Base-by-base conservation (phyloP, 2,329 filamentous ascomycete genomes). In the Graphilbum fragrans region DNA sequence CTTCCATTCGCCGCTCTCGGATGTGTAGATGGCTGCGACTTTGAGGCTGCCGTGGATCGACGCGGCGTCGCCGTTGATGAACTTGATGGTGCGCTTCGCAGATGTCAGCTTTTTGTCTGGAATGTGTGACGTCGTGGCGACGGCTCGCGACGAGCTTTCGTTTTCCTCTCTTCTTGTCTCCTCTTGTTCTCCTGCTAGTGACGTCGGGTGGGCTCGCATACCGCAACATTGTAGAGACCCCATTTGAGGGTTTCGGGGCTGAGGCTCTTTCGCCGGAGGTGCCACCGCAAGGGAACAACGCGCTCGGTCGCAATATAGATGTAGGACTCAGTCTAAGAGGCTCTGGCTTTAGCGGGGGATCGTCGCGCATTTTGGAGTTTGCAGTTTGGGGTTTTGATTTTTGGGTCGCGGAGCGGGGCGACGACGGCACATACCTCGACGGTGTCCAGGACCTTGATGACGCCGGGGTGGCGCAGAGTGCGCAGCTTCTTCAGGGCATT, bases 1-100 rank as follows among this genome's bases (percentile, higher is more conserved):
- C 56, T 93, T 96, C 92, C 92, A 98, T 63, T 98, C 92, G 44
- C 92, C 92, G 55, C 92, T 95, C 57, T 96, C 90, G 46, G 86
- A 87, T 4, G 86, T 92, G 60, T 88, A 98, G 49, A 98, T 72
- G 0, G 90, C 94, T 1, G 84, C 83, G 18, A 85, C 82, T 47
- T 85, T 80, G 40, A 98, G 67, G 53, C 77, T 86, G 38, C 88
- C 92, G 54, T 98, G 92, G 39, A 98, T 83, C 0, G 88, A 95
- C 3, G 82, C 72, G 3, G 88, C 92, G 50, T 98, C 92, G 37
- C 84, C 80, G 55, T 98, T 98, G 58, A 98, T 86, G 56, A 98
- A 98, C 54, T 92, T 94, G 50, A 96, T 63, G 0, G 92, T 96
- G 57, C 86, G 84, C 79, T 88, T 37, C 7, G 6, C 16, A 10